Percentiles rank a stretch among this genome's conserved stretches.
These are phyloP conservation scores for Hyphopichia burtonii DNA, from an alignment of 1,139 yeast genomes.

Conservation along the genomic window DNA sequence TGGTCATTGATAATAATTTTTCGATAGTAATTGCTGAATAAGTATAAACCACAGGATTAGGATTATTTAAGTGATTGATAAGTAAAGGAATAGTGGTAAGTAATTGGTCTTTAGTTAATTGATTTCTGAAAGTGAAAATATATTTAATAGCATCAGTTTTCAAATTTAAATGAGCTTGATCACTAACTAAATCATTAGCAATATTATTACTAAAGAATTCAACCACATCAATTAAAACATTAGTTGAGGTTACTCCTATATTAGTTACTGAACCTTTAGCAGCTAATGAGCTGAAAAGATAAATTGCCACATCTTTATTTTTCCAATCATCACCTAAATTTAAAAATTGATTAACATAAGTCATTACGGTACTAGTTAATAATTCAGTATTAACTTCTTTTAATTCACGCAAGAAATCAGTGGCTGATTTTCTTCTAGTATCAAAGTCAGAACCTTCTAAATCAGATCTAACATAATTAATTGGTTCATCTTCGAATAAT, in stretches of 20 bases:
- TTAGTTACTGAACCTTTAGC: conserved; percentile 84
- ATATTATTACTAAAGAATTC: conserved; percentile 78
- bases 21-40: conserved; percentile 94
- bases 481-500: conserved; percentile 94
- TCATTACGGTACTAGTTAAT: conserved; percentile 74
- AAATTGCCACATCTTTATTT: conserved; percentile 82
- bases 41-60: conserved; percentile 83
- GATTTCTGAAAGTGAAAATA: conserved; percentile 87
- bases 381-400: conserved; percentile 75
- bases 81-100: conserved; percentile 78
- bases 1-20: conserved; percentile 76
- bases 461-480: conserved; percentile 87
- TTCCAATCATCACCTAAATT: conserved; percentile 59
- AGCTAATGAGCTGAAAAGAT: conserved; percentile 84
- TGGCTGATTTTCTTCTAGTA: conserved; percentile 86
- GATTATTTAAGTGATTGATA: conserved; percentile 59
- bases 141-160: conserved; percentile 92
- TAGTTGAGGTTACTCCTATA: conserved; percentile 87
- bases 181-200: conserved; percentile 70
- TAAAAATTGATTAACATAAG: conserved; percentile 71
- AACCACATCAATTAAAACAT: conserved; percentile 80
- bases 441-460: conserved; percentile 94
- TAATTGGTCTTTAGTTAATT: conserved; percentile 82
- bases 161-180: conserved; percentile 62
- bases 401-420: conserved; percentile 85